Conservation (phyloP, 306 rosid genomes). For the cucumber (Cucumis sativus) region Cucumber_9930_V3 NC_026656.2:10145001-10145500, state of each 20-base stretch:
- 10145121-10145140: slow-evolving; percentile 16
- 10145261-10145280: slow-evolving; percentile 16
- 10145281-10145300: not conserved
- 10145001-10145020: not conserved
- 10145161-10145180: slow-evolving; percentile 8
- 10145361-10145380: slow-evolving; percentile 1
- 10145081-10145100: slow-evolving; percentile 18
- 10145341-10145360: slow-evolving; percentile 8
- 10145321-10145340: slow-evolving; percentile 15
- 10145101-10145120: slow-evolving; percentile 15
- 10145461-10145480: slow-evolving; percentile 10
- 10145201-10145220: slow-evolving; percentile 17
- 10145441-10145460: slow-evolving; percentile 9
- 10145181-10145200: slow-evolving; percentile 15
- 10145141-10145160: slow-evolving; percentile 7
- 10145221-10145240: not conserved
- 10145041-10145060: slow-evolving; percentile 76
- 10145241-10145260: not conserved
- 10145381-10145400: slow-evolving; percentile 21
- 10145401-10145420: slow-evolving; percentile 18
- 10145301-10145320: not conserved
- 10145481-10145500: slow-evolving; percentile 2
- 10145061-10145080: slow-evolving; percentile 56
- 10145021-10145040: slow-evolving; percentile 4
- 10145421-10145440: slow-evolving; percentile 16